Conservation (phyloP, 1,139 yeast species). For the Magnusiomyces paraingens region DNA sequence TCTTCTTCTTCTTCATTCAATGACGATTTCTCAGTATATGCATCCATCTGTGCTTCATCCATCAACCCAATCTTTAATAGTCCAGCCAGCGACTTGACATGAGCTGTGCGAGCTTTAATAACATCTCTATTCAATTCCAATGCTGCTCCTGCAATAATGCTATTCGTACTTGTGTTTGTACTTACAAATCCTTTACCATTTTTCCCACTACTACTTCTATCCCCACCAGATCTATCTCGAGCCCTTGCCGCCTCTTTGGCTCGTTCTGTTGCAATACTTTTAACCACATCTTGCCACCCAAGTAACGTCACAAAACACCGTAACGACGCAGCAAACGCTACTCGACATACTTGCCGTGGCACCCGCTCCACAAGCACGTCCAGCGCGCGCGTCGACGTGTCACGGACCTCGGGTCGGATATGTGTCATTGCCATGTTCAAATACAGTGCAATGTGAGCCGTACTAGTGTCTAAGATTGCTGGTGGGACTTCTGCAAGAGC, state of each 20-base stretch:
- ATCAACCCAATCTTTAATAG: background rate
- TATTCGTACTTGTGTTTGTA: background rate
- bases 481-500: slow-evolving; percentile 43
- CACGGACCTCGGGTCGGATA: slow-evolving; percentile 64
- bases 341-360: slow-evolving; percentile 28
- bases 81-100: slow-evolving; percentile 14
- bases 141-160: background rate
- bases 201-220: too few species aligned
- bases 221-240: background rate
- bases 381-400: slow-evolving; percentile 61
- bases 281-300: slow-evolving; percentile 30
- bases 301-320: slow-evolving; percentile 36
- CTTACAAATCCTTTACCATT: too few species aligned
- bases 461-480: slow-evolving; percentile 54
- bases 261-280: background rate
- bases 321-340: slow-evolving; percentile 34
- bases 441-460: slow-evolving; percentile 60
- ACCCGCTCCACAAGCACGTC: slow-evolving; percentile 43
- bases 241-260: slow-evolving; percentile 4
- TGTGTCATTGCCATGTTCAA: slow-evolving; percentile 96
- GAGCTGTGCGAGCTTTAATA: background rate
- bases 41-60: background rate
- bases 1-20: background rate
- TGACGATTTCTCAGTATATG: background rate
- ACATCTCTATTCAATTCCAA: background rate